A percentile compares a stretch with the other conserved stretches of the same genome.
Conservation (phyloP, 768 basidiomycete species). For the Naganishia onofrii region DNA sequence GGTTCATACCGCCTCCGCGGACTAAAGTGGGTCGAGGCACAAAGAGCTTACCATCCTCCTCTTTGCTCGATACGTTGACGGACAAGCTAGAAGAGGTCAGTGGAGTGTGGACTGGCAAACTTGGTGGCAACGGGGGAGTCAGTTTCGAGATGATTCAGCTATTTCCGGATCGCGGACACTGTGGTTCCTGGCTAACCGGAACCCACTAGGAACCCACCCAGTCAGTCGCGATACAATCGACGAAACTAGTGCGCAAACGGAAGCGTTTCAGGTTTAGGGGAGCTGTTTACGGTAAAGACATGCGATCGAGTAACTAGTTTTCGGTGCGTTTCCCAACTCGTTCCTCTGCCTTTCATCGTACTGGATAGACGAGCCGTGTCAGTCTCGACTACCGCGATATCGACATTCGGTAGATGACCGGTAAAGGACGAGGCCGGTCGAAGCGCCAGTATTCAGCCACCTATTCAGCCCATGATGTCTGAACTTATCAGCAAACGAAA, state of each 20-base stretch:
- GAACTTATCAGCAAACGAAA: not conserved
- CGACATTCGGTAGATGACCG: not conserved
- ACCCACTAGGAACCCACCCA: not conserved
- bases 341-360: not conserved
- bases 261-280: constrained; percentile 13
- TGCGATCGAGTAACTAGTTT: not conserved
- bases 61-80: too few species aligned
- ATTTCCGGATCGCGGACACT: not conserved
- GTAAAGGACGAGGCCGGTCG: not conserved
- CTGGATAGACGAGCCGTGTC: not conserved
- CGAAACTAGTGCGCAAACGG: not conserved
- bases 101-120: too few species aligned
- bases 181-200: not conserved
- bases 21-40: too few species aligned
- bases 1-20: too few species aligned
- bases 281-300: too few species aligned
- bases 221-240: not conserved
- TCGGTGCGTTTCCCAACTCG: not conserved
- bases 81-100: too few species aligned
- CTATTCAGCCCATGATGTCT: not conserved
- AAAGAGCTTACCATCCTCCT: too few species aligned
- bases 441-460: not conserved
- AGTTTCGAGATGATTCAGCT: not conserved
- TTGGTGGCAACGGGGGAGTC: not conserved
- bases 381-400: not conserved